Conservation (phyloP, 495 filamentous ascomycete genomes). For the Bacidia rubella region DNA sequence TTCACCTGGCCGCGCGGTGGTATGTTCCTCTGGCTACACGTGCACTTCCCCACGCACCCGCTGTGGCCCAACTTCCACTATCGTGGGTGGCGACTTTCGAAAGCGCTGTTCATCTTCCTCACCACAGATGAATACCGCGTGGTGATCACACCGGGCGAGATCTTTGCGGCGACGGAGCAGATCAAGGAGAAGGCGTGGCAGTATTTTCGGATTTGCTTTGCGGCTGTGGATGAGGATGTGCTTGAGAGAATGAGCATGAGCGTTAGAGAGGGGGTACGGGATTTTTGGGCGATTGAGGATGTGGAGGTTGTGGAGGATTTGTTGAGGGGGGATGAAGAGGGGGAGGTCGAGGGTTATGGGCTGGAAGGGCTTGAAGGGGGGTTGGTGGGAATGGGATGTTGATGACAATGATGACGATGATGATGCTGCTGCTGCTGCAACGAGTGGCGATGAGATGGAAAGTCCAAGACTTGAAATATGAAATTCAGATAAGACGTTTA, state of each 20-base stretch:
- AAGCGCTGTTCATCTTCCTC: slow-evolving; percentile 59
- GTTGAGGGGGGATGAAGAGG: slow-evolving; percentile 21
- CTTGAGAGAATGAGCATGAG: slow-evolving; percentile 43
- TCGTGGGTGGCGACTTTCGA: slow-evolving; percentile 26
- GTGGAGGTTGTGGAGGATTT: slow-evolving; percentile 44
- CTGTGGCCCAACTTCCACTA: slow-evolving; percentile 32
- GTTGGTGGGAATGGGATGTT: neutral
- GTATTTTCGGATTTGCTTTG: slow-evolving; percentile 73
- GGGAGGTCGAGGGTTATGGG: neutral
- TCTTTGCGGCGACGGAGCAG: slow-evolving; percentile 54
- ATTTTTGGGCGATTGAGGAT: slow-evolving; percentile 63
- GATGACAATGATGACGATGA: neutral
- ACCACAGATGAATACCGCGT: slow-evolving; percentile 54
- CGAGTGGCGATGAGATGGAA: too few species aligned
- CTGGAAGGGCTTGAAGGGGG: neutral
- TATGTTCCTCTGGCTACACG: slow-evolving; percentile 80
- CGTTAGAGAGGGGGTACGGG: slow-evolving; percentile 51
- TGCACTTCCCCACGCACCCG: slow-evolving; percentile 59
- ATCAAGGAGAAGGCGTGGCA: slow-evolving; percentile 44
- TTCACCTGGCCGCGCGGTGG: slow-evolving; percentile 75
- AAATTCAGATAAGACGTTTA: too few species aligned
- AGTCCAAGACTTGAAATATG: too few species aligned
- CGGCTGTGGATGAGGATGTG: slow-evolving; percentile 59
- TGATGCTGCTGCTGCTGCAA: too few species aligned
- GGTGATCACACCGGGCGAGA: slow-evolving; percentile 49